Conservation (phyloP, 2,329 filamentous ascomycete genomes). For the Immersiporthe knoxdaviesiana region DNA sequence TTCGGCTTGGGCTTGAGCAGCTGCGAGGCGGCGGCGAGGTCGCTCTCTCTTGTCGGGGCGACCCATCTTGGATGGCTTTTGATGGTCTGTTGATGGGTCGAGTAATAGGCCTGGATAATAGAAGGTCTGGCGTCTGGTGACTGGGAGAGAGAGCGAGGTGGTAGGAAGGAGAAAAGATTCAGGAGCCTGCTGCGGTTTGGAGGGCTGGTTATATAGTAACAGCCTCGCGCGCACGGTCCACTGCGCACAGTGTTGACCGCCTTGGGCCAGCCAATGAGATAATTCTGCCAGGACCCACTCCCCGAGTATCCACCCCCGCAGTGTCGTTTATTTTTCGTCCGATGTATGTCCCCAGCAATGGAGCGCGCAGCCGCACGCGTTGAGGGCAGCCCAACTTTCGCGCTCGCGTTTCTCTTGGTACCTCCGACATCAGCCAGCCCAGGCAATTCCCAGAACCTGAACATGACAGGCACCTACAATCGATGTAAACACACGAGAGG, state of each 20-base stretch:
- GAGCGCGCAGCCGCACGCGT: too few relatives aligned
- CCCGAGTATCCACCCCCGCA: neutral
- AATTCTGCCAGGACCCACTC: neutral
- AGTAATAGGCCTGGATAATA: too few relatives aligned
- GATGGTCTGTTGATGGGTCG: neutral
- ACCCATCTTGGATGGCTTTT: neutral
- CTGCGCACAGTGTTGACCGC: neutral
- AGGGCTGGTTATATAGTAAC: neutral
- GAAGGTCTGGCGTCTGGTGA: too few relatives aligned
- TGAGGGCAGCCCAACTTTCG: too few relatives aligned
- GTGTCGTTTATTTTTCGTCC: neutral
- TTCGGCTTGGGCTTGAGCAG: too few relatives aligned
- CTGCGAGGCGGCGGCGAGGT: too few relatives aligned
- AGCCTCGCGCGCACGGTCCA: neutral
- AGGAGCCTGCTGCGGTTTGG: neutral
- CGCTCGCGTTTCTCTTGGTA: too few relatives aligned
- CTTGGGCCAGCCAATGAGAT: neutral
- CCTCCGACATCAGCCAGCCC: too few relatives aligned
- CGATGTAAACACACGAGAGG: too few relatives aligned
- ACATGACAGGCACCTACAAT: too few relatives aligned
- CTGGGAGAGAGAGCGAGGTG: too few relatives aligned
- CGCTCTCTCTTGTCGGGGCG: neutral
- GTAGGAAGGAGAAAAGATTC: neutral
- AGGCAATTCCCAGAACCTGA: too few relatives aligned
- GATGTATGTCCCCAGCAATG: neutral